Evolutionary conservation across 352 stramenopile genomes (phyloP).

Genomic region (Plasmopara viticola): DNA sequence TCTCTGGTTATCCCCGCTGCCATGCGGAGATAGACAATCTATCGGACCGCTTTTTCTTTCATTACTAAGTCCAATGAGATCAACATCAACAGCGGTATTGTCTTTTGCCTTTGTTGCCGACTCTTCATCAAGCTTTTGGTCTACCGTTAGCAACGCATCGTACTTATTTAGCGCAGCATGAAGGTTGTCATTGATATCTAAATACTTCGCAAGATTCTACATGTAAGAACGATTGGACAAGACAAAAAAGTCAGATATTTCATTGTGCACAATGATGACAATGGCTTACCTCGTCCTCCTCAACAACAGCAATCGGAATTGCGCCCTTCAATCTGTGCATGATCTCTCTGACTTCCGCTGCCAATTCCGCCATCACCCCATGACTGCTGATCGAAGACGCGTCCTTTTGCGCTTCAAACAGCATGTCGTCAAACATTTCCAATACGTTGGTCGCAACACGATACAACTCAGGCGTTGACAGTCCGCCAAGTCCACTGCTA

Average conservation of each 20-base stretch:
- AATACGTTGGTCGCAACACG: slow-evolving; percentile 57
- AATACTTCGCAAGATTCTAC: slow-evolving; percentile 56
- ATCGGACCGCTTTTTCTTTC: not conserved
- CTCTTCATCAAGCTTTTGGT: slow-evolving; percentile 16
- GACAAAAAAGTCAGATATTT: too few species aligned
- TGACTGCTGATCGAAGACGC: slow-evolving; percentile 31
- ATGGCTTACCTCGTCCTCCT: slow-evolving; percentile 40
- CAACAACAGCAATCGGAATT: slow-evolving; percentile 52
- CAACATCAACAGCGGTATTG: slow-evolving; percentile 7
- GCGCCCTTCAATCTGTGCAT: slow-evolving; percentile 51
- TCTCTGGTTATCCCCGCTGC: slow-evolving; percentile 33
- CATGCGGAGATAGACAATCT: slow-evolving; percentile 4
- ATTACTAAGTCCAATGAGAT: slow-evolving; percentile 15
- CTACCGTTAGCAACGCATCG: slow-evolving; percentile 31
- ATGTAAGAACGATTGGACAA: slow-evolving; percentile 1
- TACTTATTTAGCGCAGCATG: slow-evolving; percentile 54
- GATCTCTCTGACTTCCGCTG: slow-evolving; percentile 50
- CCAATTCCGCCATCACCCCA: slow-evolving; percentile 69
- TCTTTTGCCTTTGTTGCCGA: slow-evolving; percentile 3
- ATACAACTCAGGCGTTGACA: slow-evolving; percentile 54
- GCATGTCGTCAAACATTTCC: slow-evolving; percentile 84
- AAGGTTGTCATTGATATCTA: slow-evolving; percentile 64
- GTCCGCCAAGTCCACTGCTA: slow-evolving; percentile 38
- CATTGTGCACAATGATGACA: not conserved
- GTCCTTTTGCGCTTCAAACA: slow-evolving; percentile 55